Base-by-base conservation (phyloP, 768 basidiomycete genomes). In the Boletus sp. region DNA sequence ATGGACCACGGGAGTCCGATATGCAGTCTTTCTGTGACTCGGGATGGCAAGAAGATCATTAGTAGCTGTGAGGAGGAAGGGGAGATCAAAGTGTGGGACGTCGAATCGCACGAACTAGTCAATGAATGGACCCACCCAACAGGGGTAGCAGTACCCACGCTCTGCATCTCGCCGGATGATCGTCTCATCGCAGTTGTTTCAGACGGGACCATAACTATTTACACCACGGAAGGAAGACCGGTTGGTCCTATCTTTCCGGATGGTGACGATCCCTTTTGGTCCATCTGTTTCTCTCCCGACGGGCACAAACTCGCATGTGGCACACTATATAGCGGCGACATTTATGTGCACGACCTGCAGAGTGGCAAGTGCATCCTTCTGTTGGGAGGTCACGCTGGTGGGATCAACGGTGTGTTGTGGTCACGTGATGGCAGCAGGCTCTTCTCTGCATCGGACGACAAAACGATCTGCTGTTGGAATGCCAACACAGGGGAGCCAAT, bases 361-460 rank as follows among this genome's bases (percentile, higher is more conserved):
- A n/a, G n/a, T n/a, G n/a, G n/a, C n/a, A n/a, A n/a, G n/a, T n/a
- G n/a, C n/a, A n/a, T n/a, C n/a, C 38, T 52, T 10, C 45, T 44
- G 4, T 19, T 40, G 5, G 14, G 17, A 13, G 42, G 42, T 34
- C 53, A 46, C n/a, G n/a, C n/a, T n/a, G n/a, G n/a, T n/a, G 1
- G 1, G 6, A 38, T 46, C 19, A 3, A n/a, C n/a, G n/a, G n/a
- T n/a, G n/a, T n/a, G n/a, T n/a, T n/a, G n/a, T n/a, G 63, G 61
- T 57, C 63, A 15, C 46, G 0, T 4, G 59, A 60, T 34, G 62
- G 62, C 5, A 51, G 23, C 32, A 50, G 9, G 5, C 19, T 64
- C n/a, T 61, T 53, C 44, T 54, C 59, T 29, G 14, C 4, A 1
- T 50, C 47, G 0, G 0, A 1, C 4, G 21, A 47, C 23, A 13